Conservation (phyloP, 108 stramenopile genomes). For the Nitzschia palea region DNA sequence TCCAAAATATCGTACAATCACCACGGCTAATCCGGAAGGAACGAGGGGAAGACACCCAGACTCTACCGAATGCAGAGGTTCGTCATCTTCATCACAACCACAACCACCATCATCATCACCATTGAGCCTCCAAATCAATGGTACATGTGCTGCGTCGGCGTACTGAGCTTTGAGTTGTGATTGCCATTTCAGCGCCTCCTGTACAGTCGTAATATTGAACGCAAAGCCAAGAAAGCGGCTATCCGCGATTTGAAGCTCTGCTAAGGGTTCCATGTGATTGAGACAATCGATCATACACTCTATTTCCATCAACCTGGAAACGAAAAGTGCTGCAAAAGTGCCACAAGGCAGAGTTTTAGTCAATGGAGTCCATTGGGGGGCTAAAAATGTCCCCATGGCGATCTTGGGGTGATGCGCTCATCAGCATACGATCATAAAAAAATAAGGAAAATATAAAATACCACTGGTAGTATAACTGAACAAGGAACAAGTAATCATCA, state of each 20-base stretch:
- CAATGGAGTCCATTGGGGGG: too few relatives aligned
- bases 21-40: constrained; percentile 32
- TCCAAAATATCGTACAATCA: constrained; percentile 62
- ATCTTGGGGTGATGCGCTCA: too few relatives aligned
- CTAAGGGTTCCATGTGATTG: constrained; percentile 14
- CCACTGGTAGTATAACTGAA: too few relatives aligned
- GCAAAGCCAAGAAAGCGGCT: constrained; percentile 65
- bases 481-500: too few relatives aligned
- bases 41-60: constrained; percentile 36
- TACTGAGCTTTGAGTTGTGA: constrained; percentile 26
- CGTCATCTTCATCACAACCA: constrained; percentile 55
- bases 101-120: background rate
- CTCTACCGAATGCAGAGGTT: constrained; percentile 47
- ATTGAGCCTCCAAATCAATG: constrained; percentile 20
- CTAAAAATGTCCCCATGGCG: too few relatives aligned
- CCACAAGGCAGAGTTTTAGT: too few relatives aligned
- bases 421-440: too few relatives aligned
- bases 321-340: too few relatives aligned
- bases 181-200: constrained; percentile 31
- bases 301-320: too few relatives aligned
- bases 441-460: too few relatives aligned
- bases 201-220: constrained; percentile 8
- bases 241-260: constrained; percentile 45
- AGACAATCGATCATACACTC: background rate
- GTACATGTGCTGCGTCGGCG: constrained; percentile 61